Base-by-base conservation (phyloP, 1,284 basidiomycete species). In the Mycena citricolor region DNA sequence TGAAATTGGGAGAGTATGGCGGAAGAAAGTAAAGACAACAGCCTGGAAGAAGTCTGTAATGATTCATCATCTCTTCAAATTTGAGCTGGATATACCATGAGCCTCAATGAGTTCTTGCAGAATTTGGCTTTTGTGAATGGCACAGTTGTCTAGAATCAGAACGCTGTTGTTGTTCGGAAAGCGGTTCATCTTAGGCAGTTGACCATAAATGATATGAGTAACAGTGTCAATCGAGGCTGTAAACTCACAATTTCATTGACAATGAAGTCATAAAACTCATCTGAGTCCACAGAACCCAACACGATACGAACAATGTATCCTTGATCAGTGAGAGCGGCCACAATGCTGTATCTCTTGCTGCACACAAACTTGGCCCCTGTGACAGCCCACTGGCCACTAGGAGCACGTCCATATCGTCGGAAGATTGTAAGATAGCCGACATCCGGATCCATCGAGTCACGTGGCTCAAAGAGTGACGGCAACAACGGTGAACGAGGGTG, bases 61-160 rank as follows among this genome's bases (percentile, higher is more conserved):
- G 11, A 21, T 21, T 6, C 17, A 13, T 13, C n/a, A n/a, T 16
- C 22, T 4, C 8, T 13, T 25, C 6, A 8, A 8, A n/a, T n/a
- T n/a, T n/a, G n/a, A n/a, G n/a, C n/a, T n/a, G n/a, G 11, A 42
- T 28, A 35, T 34, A 44, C 45, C 45, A 28, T 41, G 25, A 14
- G 30, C 50, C n/a, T 52, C 49, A 6, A 50, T 32, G 11, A 53
- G 14, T n/a, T 47, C 48, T n/a, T 32, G 44, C 6, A 57, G 38
- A 20, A 39, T 34, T 8, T 44, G 29, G 22, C 30, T 44, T 30
- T 57, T 52, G 35, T 57, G 55, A 23, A 57, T 57, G 3, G 44
- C 43, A 43, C 56, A 58, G 40, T 58, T 57, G 35, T 58, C 55
- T n/a, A 58, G 37, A n/a, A 58, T 50, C 17, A 58, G 33, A 13